Conservation (phyloP, 805 yeast genomes). For the Barnettozyma wickerhamii region DNA sequence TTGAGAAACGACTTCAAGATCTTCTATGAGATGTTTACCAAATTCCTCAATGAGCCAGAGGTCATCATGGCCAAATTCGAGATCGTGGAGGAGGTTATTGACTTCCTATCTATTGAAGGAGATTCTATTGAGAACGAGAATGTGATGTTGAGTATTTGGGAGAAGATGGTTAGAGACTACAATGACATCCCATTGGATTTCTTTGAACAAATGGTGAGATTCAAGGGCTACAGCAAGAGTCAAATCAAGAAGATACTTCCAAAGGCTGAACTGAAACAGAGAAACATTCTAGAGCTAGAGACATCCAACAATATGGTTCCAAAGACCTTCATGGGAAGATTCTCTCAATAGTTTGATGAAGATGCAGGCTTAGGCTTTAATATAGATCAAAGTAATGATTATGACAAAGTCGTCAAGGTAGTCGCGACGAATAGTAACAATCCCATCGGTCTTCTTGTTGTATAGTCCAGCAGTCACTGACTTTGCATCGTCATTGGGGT, state of each 20-base stretch:
- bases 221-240: slow-evolving; percentile 5
- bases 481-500: slow-evolving; percentile 4
- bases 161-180: slow-evolving; percentile 4
- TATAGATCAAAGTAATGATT: slow-evolving; percentile 4
- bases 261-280: slow-evolving; percentile 9
- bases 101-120: slow-evolving; percentile 29
- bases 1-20: slow-evolving; percentile 58
- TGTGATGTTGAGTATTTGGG: slow-evolving; percentile 11
- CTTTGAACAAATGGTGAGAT: slow-evolving; percentile 8
- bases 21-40: slow-evolving; percentile 49
- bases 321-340: slow-evolving; percentile 13
- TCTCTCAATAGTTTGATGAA: not conserved
- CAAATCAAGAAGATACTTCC: slow-evolving; percentile 3
- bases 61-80: slow-evolving; percentile 46
- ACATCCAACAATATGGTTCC: not conserved
- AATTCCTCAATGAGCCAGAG: slow-evolving; percentile 34
- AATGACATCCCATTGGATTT: slow-evolving; percentile 12
- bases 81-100: slow-evolving; percentile 59
- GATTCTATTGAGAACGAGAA: slow-evolving; percentile 8
- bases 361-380: slow-evolving; percentile 5
- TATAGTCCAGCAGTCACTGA: slow-evolving; percentile 2
- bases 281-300: slow-evolving; percentile 6
- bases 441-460: slow-evolving; percentile 8
- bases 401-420: slow-evolving; percentile 1
- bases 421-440: slow-evolving; percentile 1